Evolutionary conservation across 495 filamentous ascomycete species (phyloP), one percentile per base, ranked within the genome.

Genomic region (Penicillium pulvis): DNA sequence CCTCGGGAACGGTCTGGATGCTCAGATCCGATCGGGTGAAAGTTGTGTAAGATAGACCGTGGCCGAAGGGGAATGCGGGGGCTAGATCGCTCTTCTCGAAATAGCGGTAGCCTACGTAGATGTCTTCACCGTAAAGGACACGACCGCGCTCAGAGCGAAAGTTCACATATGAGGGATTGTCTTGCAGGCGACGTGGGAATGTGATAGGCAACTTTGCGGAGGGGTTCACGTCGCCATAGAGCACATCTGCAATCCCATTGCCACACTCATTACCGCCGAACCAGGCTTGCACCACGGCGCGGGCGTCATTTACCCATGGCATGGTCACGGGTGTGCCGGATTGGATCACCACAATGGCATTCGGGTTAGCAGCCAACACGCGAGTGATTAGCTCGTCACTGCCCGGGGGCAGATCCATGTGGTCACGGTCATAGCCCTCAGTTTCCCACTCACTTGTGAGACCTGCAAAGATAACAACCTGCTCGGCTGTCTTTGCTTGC

Each of bases 361-460:
- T 81, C 8, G 90, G 87, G 64, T 93, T 92, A 2, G 84, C 90
- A 14, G 79, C 75, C 8, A 90, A 75, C 2, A 94, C 85, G 14
- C 83, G 84, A 45, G 83, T 79, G 63, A 94, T 84, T 26, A 96
- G 77, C 28, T 86, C 82, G 66, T 96, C 90, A 66, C 88, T 90
- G 64, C 83, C 86, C 1, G 87, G 87, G 6, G 91, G 91, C 10
- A 95, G 80, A 61, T 91, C 87, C 90, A 94, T 93, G 53, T 84
- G 85, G 54, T 87, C 81, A n/a, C 90, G 83, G 70, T 95, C 91
- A 59, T 91, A 87, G 23, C 92, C 92, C 67, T 95, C 92, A 17
- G 88, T 90, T 68, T 95, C 91, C 91, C 91, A 95, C 67, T 96
- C 92, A 44, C 81, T 83, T 64, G 90, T 90, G 14, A 95, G 79